Percentiles rank a stretch among this genome's conserved stretches.
Conservation (phyloP, 2,329 filamentous ascomycete genomes). For the Penicillium sp. region DNA sequence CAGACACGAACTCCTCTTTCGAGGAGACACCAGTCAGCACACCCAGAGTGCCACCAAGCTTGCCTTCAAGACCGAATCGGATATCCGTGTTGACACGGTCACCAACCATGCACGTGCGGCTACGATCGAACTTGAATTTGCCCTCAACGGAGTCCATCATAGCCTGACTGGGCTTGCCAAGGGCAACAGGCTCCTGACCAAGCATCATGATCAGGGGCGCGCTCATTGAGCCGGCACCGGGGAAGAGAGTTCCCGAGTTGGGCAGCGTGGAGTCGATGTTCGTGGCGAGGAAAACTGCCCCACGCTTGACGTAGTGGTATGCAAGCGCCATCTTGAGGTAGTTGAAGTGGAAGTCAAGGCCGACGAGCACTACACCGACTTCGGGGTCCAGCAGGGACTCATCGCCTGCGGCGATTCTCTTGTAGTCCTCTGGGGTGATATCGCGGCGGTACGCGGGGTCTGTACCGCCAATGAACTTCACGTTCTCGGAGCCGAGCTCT, state of each 20-base stretch:
- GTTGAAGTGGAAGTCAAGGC: constrained; percentile 92
- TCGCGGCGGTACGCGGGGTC: constrained; percentile 77
- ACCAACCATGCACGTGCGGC: constrained; percentile 90
- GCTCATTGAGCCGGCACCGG: constrained; percentile 82
- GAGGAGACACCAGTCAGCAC: constrained; percentile 84
- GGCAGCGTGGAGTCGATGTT: constrained; percentile 92
- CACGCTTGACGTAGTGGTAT: constrained; percentile 78
- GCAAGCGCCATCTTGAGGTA: constrained; percentile 88
- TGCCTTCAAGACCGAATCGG: constrained; percentile 87
- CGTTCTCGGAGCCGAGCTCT: constrained; percentile 77
- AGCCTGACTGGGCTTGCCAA: constrained; percentile 94
- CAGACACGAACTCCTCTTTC: constrained; percentile 82
- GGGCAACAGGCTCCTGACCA: constrained; percentile 68
- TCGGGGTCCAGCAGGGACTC: constrained; percentile 77
- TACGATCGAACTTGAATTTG: constrained; percentile 85
- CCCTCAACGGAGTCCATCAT: constrained; percentile 99
- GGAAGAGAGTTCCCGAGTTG: constrained; percentile 78
- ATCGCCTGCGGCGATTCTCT: constrained; percentile 69
- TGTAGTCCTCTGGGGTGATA: constrained; percentile 78
- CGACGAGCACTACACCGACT: constrained; percentile 85
- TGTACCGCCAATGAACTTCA: constrained; percentile 83
- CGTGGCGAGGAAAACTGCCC: constrained; percentile 86
- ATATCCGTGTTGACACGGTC: constrained; percentile 95
- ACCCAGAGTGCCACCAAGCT: constrained; percentile 84
- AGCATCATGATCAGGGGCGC: constrained; percentile 76